Evolutionary conservation across 2,329 filamentous ascomycete species (phyloP), one percentile per base, ranked within the genome.

Genomic region (Fusarium multiceps): DNA sequence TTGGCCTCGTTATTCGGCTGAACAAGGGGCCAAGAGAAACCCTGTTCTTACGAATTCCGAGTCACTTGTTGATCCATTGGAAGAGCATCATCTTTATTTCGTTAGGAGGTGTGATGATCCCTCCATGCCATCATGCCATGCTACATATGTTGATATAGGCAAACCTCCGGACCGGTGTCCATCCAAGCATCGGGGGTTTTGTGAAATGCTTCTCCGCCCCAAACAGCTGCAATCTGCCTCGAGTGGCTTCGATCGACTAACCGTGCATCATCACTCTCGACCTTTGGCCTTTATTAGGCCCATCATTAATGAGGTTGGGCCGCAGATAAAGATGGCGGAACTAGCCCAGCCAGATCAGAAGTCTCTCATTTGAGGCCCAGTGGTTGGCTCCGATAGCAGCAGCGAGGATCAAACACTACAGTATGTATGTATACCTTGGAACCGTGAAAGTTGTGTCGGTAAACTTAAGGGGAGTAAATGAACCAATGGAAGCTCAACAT

Each of bases 371-470:
- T 16, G 46, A 63, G 67, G 59, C 49, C 55, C 30, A 42, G 56
- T 47, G 45, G 45, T 55, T 72, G 64, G 64, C 53, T 49, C 37
- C 63, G 46, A 55, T 63, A 66, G 51, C 53, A 63, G 48, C 58
- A 63, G 48, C 58, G 59, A 55, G 59, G 55, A 65, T 68, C 60
- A 67, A 58, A 50, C 57, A 55, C 66, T 34, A 55, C 41, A 64
- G 43, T 30, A 40, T 61, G 28, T 60, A 45, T 13, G 28, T 60
- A 45, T 13, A 61, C 40, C 28, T 60, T 62, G 28, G 57, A 61
- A 53, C 42, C 60, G 61, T 54, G 43, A 56, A 66, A 63, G 63
- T 48, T 61, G 61, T 49, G 49, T 50, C 20, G 8, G 50, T 55
- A 60, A 71, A 63, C 56, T 47, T 58, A 46, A 28, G 47, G 43